Conservation (phyloP, 192 early-diverging fungal genomes). For the Chytriomyces confervae region DNA sequence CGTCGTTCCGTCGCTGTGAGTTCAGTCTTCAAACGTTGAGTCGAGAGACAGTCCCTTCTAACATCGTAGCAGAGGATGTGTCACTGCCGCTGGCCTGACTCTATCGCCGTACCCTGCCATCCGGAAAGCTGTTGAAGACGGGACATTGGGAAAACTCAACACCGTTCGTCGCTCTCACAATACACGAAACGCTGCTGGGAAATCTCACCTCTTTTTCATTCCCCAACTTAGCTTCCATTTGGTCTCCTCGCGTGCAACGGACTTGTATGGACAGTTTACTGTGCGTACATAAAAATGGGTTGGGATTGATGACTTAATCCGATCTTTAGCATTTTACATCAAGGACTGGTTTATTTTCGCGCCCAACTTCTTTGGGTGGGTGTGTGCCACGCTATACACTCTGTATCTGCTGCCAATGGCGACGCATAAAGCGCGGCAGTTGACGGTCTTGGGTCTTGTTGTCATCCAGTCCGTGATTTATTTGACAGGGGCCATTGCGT, state of each 20-base stretch:
- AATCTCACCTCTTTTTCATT: too few species aligned
- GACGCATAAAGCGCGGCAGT: background rate
- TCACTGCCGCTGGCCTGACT: background rate
- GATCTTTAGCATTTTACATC: conserved; percentile 2
- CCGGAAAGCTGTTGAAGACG: background rate
- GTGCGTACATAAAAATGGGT: background rate
- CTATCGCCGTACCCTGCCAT: background rate
- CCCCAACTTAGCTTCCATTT: background rate
- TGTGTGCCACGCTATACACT: background rate
- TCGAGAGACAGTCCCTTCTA: background rate
- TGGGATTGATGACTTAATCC: conserved; percentile 1
- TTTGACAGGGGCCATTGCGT: background rate
- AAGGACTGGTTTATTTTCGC: conserved; percentile 8
- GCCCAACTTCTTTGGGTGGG: conserved; percentile 2
- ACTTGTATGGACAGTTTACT: background rate
- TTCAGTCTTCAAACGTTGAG: background rate
- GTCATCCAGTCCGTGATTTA: background rate
- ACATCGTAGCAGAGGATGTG: background rate
- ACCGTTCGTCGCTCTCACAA: background rate
- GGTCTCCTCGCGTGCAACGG: background rate
- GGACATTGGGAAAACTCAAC: background rate
- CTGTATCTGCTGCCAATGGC: conserved; percentile 8
- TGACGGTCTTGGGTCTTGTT: background rate
- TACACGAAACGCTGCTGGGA: too few species aligned
- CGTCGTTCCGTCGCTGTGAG: background rate